Evolutionary conservation across 2,329 filamentous ascomycete genomes (phyloP).

Genomic region (Botrytis porri): DNA sequence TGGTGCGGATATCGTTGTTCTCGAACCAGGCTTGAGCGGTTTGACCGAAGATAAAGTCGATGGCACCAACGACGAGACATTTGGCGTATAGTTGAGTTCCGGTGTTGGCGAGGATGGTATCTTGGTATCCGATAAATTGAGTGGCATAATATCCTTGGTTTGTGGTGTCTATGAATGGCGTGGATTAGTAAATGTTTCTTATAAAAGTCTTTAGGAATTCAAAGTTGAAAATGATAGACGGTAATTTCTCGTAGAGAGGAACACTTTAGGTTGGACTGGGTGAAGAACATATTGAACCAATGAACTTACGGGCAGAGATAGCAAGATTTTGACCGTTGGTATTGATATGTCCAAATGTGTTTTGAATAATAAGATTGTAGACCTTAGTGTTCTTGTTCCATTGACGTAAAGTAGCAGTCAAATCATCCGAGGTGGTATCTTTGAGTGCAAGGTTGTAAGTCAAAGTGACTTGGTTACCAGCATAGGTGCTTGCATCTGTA

Average conservation of each 20-base stretch:
- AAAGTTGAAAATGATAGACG: conserved; percentile 39
- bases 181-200: conserved; percentile 49
- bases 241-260: background rate
- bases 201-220: conserved; percentile 36
- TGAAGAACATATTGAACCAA: background rate
- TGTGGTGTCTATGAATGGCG: conserved; percentile 49
- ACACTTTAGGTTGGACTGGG: background rate
- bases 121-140: conserved; percentile 54
- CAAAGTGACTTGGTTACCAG: conserved; percentile 49
- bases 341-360: conserved; percentile 29
- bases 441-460: conserved; percentile 43
- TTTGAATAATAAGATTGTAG: conserved; percentile 55
- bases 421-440: conserved; percentile 44
- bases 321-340: conserved; percentile 52
- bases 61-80: conserved; percentile 54
- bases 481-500: conserved; percentile 44
- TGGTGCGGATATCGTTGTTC: conserved; percentile 41
- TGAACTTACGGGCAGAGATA: conserved; percentile 44
- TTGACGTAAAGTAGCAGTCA: conserved; percentile 34
- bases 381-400: conserved; percentile 49
- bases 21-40: conserved; percentile 52
- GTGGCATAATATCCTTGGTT: conserved; percentile 56
- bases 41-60: conserved; percentile 60
- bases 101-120: conserved; percentile 49
- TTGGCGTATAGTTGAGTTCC: conserved; percentile 56